phyloP scores from a whole-genome alignment of 2,329 filamentous ascomycete species.

The Piedraia hortae region DNA sequence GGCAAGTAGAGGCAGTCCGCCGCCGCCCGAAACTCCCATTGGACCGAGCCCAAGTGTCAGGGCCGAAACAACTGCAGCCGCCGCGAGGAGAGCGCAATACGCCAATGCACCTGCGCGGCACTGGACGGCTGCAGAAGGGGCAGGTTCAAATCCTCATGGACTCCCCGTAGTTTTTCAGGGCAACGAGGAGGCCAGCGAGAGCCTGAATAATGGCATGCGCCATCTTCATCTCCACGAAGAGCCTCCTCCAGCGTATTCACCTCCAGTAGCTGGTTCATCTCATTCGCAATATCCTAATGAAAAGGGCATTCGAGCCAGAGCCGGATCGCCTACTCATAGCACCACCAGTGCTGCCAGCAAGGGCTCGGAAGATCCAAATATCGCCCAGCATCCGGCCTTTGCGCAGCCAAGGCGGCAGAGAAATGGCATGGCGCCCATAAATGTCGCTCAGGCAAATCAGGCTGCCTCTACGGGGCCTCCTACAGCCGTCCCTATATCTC shows the following conservation, averaged over 20 bases:
- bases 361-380: slow-evolving; percentile 14
- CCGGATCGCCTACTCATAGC: slow-evolving; percentile 8
- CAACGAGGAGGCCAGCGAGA: slow-evolving; percentile 32
- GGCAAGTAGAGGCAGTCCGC: slow-evolving; percentile 74
- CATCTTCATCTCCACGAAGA: slow-evolving; percentile 55
- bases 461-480: slow-evolving; percentile 14
- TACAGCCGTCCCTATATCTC: slow-evolving; percentile 41
- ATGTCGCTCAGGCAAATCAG: slow-evolving; percentile 13
- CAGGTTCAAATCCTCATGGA: slow-evolving; percentile 63
- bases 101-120: slow-evolving; percentile 29
- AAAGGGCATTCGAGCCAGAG: slow-evolving; percentile 29
- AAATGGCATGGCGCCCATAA: slow-evolving; percentile 16
- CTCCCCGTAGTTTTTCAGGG: slow-evolving; percentile 84
- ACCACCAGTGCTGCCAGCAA: slow-evolving; percentile 6
- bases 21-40: slow-evolving; percentile 66
- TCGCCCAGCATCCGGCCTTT: slow-evolving; percentile 57
- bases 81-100: slow-evolving; percentile 60
- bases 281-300: slow-evolving; percentile 44
- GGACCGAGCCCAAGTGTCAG: slow-evolving; percentile 40
- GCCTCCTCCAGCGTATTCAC: slow-evolving; percentile 80
- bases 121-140: slow-evolving; percentile 86
- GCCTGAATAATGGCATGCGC: slow-evolving; percentile 57
- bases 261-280: slow-evolving; percentile 15
- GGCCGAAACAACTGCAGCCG: slow-evolving; percentile 59
- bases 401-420: slow-evolving; percentile 21